Base-by-base conservation (phyloP, 306 rosid genomes). In the Fagus sylvatica region DNA sequence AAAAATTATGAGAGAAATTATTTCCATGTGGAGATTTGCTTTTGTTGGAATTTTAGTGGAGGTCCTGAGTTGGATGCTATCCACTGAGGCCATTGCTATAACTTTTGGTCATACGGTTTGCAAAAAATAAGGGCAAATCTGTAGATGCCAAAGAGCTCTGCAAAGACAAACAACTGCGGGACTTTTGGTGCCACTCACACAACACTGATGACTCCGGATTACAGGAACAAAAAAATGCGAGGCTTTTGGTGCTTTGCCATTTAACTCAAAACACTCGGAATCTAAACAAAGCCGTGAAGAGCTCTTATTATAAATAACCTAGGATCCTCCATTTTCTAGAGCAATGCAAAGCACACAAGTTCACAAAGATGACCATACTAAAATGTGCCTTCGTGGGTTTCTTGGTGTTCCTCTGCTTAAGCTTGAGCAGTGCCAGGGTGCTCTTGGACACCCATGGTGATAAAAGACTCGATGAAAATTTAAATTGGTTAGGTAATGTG, bases 201-300 rank as follows among this genome's bases (percentile, higher is more conserved):
- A 22, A 60, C 40, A 13, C 72, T 66, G 77, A 81, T 70, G 80
- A 60, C 80, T 51, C 73, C 40, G 3, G 46, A 16, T 56, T 60
- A 9, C 8, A 40, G 3, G 40, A 71, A 54, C 49, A 37, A 17
- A 65, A 2, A 1, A 17, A n/a, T 6, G 48, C 5, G 15, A 39
- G 28, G 15, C 71, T 39, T 62, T 65, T 39, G 71, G 71, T 65
- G 42, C 22, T 33, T 61, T 28, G 48, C 48, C 46, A 41, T 19
- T 17, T 71, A 22, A 34, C 10, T 3, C 8, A 59, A 22, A 68
- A 7, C 7, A 56, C 51, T 15, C 11, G 16, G 56, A 4, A 0
- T 4, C n/a, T 7, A 39, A 8, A 43, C 36, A 7, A 34, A 34
- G 2, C 9, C 4, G 8, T 34, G 69, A 62, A 2, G 43, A 33